Conservation (phyloP, 2,329 filamentous ascomycete genomes). For the Colletotrichum higginsianum region DNA sequence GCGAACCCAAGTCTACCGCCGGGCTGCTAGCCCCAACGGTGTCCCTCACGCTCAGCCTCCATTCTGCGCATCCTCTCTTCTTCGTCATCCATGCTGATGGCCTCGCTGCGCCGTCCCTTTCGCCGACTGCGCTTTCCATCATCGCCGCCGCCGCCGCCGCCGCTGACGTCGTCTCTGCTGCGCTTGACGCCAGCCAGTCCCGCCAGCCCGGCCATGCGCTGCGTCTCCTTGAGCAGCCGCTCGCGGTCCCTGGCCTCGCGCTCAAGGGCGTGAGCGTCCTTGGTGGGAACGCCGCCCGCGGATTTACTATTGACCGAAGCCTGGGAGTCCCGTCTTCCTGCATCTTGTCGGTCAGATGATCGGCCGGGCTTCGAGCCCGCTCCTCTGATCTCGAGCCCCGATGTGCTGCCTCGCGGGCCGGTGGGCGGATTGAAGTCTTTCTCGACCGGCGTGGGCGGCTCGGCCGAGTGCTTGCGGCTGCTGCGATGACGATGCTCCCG, state of each 20-base stretch:
- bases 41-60: conserved; percentile 73
- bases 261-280: conserved; percentile 78
- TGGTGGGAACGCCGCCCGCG: conserved; percentile 45
- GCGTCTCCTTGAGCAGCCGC: conserved; percentile 77
- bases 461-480: conserved; percentile 49
- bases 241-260: conserved; percentile 77
- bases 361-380: conserved; percentile 47
- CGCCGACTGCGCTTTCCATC: conserved; percentile 57
- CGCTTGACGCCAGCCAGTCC: conserved; percentile 65
- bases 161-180: conserved; percentile 61
- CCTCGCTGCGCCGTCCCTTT: conserved; percentile 65
- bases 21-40: conserved; percentile 60
- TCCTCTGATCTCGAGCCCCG: conserved; percentile 58
- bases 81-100: conserved; percentile 62
- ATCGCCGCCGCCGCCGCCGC: conserved; percentile 59
- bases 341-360: conserved; percentile 44
- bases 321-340: conserved; percentile 55
- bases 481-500: conserved; percentile 56
- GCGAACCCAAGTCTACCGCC: background rate
- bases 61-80: conserved; percentile 69
- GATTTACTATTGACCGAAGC: conserved; percentile 49
- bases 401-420: conserved; percentile 51
- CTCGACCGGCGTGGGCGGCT: conserved; percentile 53
- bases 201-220: conserved; percentile 71
- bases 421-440: conserved; percentile 59